phyloP scores from a whole-genome alignment of 2,329 filamentous ascomycete genomes.

The Clonostachys chloroleuca region DNA sequence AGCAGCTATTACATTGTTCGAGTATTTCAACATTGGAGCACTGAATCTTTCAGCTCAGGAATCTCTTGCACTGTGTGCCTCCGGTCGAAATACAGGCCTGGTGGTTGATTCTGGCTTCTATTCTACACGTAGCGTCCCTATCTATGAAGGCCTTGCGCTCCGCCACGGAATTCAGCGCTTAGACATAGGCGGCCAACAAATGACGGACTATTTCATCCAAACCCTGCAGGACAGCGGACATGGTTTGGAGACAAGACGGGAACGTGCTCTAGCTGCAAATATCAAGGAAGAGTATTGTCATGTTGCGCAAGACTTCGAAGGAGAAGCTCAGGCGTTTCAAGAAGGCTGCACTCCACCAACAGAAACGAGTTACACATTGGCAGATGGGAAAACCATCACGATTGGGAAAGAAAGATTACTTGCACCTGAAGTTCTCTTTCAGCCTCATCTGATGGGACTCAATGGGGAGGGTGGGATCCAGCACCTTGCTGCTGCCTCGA shows the following conservation, averaged over 20 bases:
- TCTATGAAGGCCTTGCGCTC: constrained; percentile 99
- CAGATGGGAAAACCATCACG: constrained; percentile 98
- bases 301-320: constrained; percentile 98
- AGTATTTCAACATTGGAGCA: constrained; percentile 99
- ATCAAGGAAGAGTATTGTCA: constrained; percentile 99
- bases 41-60: constrained; percentile 99
- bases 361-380: constrained; percentile 99
- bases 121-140: constrained; percentile 99
- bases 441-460: constrained; percentile 95
- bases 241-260: constrained; percentile 98
- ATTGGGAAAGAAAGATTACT: constrained; percentile 99
- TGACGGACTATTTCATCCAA: constrained; percentile 99
- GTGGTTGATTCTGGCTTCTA: constrained; percentile 99
- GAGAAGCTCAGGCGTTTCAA: constrained; percentile 99
- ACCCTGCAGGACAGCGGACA: constrained; percentile 98
- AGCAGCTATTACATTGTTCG: constrained; percentile 99
- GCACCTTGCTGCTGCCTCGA: constrained; percentile 99
- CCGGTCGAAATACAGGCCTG: constrained; percentile 99
- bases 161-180: constrained; percentile 99
- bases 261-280: constrained; percentile 99
- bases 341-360: constrained; percentile 80
- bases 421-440: constrained; percentile 98
- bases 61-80: constrained; percentile 97
- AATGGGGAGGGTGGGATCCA: constrained; percentile 93
- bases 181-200: constrained; percentile 99